Percentiles rank a stretch among this genome's conserved stretches.
Conservation (phyloP, 306 rosid genomes). For the Urtica urens region DNA sequence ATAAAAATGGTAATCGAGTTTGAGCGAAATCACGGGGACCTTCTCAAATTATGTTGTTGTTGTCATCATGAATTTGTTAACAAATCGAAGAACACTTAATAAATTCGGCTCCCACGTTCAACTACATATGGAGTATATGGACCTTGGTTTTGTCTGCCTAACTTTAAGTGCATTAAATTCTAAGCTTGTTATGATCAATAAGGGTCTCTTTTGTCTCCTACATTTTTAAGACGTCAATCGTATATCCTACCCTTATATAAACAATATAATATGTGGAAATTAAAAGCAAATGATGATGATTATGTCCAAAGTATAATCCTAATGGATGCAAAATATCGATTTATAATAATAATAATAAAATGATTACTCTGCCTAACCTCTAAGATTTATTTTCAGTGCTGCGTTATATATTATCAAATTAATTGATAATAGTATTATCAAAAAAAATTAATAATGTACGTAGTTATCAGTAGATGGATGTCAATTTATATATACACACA, state of each 20-base stretch:
- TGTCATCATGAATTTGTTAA: slow-evolving; percentile 3
- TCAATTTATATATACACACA: no score
- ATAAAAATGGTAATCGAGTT: no score
- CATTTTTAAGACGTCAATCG: no score
- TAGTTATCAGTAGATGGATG: no score
- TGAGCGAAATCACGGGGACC: no score
- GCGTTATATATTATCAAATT: background rate
- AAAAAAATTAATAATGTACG: background rate
- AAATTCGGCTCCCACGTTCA: background rate
- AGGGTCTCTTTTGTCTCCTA: background rate
- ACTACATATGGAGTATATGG: background rate
- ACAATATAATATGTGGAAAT: background rate
- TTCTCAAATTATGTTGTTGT: background rate
- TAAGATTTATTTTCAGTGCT: slow-evolving; percentile 2
- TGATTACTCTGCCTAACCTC: slow-evolving; percentile 14
- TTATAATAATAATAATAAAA: background rate
- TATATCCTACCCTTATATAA: no score
- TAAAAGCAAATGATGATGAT: slow-evolving; percentile 3
- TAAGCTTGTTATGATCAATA: background rate
- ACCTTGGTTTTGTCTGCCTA: slow-evolving; percentile 9
- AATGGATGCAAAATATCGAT: no score
- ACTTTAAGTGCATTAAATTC: background rate
- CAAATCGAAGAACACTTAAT: background rate
- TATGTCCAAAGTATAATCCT: slow-evolving; percentile 1
- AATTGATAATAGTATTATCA: background rate